Evolutionary conservation across 2,329 filamentous ascomycete species (phyloP).

Genomic region (Aschersonia sp.): DNA sequence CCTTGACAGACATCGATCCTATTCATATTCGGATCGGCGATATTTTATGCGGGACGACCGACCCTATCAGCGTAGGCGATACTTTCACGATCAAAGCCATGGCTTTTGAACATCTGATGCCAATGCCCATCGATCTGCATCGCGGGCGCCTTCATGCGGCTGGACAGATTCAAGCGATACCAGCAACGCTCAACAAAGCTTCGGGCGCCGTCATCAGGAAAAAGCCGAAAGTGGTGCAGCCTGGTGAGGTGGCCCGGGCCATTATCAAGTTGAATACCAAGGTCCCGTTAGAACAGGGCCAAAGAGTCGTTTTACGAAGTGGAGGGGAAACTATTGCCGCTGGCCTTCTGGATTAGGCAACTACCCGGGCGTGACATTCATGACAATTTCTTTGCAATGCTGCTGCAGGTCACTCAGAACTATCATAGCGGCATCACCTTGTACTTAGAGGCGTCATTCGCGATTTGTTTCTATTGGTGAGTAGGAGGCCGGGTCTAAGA

Average conservation of each 20-base stretch:
- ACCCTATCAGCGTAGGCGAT: conserved; percentile 56
- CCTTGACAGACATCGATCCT: conserved; percentile 72
- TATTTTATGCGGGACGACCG: conserved; percentile 58
- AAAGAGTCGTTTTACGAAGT: conserved; percentile 66
- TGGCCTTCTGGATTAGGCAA: conserved; percentile 57
- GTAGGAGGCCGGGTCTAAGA: too few species aligned
- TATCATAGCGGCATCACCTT: too few species aligned
- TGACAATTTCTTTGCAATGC: too few species aligned
- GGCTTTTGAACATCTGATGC: conserved; percentile 79
- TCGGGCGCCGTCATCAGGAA: conserved; percentile 66
- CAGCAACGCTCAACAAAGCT: conserved; percentile 63
- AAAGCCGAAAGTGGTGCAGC: conserved; percentile 71
- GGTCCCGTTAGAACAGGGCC: conserved; percentile 67
- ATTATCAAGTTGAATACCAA: conserved; percentile 58
- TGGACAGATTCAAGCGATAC: conserved; percentile 57
- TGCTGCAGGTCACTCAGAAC: too few species aligned
- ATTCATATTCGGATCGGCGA: conserved; percentile 73
- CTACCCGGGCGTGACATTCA: too few species aligned
- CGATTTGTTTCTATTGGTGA: too few species aligned
- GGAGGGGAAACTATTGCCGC: conserved; percentile 78
- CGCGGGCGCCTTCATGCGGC: conserved; percentile 68
- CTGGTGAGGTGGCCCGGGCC: conserved; percentile 63
- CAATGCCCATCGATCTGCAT: conserved; percentile 81
- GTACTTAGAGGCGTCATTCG: too few species aligned
- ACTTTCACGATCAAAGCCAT: conserved; percentile 71